Base-by-base conservation (phyloP, 2,329 filamentous ascomycete species). In the Calonectria hawksworthii region DNA sequence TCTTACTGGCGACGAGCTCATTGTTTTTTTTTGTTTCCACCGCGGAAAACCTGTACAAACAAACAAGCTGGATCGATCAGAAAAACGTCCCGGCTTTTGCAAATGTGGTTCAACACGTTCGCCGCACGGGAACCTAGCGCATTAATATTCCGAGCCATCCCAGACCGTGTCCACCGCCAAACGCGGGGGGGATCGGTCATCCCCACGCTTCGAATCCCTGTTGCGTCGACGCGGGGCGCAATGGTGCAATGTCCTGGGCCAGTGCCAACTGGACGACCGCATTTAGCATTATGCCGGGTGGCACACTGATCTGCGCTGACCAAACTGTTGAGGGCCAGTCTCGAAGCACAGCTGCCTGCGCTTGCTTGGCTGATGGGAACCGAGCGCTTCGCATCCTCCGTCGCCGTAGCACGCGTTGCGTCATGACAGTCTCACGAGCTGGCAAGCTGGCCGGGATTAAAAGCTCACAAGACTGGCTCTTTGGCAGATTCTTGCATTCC, bases 191-290 rank as follows among this genome's bases (percentile, higher is more conserved):
- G 30, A 59, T 47, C 28, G 26, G 54, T 36, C 67, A 59, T 67
- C 64, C 61, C 61, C 38, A 70, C 41, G 47, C 47, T 61, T 61
- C 28, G 6, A n/a, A 30, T 26, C 47, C 54, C 32, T 54, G 66
- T 80, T 78, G 74, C 77, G 75, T 72, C 28, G 71, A 68, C 67
- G 73, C 74, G 78, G 78, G 79, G 79, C 68, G 68, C 61, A 71
- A 81, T 81, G 70, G 78, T 76, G 78, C 78, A 79, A 81, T 79
- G 10, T 34, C 38, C 47, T 61, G 38, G 70, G 41, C 54, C 54
- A 63, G 61, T n/a, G 9, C 18, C 32, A 38, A 9, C 7, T 32
- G 16, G 30, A 16, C 66, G 79, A 75, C 76, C 77, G 76, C 75
- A 59, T 63, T 65, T 34, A 52, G 64, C 21, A 41, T 52, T 21